Base-by-base conservation (phyloP, 257 asterid genomes). In the Nicotiana tabacum region DNA sequence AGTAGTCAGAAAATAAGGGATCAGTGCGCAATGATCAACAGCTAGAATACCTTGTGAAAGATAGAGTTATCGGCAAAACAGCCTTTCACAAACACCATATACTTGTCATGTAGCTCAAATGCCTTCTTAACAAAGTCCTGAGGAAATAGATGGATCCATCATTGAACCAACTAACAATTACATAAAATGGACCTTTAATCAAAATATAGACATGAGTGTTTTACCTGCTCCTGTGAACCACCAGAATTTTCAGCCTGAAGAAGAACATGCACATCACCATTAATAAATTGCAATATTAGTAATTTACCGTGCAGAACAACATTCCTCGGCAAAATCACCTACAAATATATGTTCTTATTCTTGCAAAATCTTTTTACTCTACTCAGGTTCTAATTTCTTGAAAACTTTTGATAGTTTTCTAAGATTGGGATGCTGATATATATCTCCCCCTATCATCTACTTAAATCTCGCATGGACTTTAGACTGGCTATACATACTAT, bases 91-190 rank as follows among this genome's bases (percentile, higher is more conserved):
- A 88, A 88, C 2, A 61, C 85, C 78, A 81, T 77, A 79, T 83
- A 87, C 89, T 88, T 91, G 70, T 88, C 91, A 55, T 91, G 90
- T 51, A 91, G 87, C 51, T 88, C 91, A 12, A 90, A 88, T 27
- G 84, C 83, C 69, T 87, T 88, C 30, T 85, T 78, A 62, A 88
- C 88, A 77, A 92, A 87, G 74, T 66, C 83, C 95, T 88, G 88
- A 46, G 81, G 48, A 18, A 78, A 80, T 39, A 35, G 68, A 62
- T 39, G 17, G 32, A 24, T 33, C 27, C 1, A 70, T 77, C 60
- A 48, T 27, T 67, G n/a, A 68, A 35, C 48, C 65, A 33, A 39
- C 80, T 15, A 81, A 78, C 30, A 43, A 48, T 24, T 7, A 65
- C 80, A 76, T 27, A 76, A 76, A 48, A 76, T 3, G 80, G 46